Evolutionary conservation across 768 basidiomycete genomes (phyloP), one percentile per base, ranked within the genome.

Genomic region (Termitomyces sp.): DNA sequence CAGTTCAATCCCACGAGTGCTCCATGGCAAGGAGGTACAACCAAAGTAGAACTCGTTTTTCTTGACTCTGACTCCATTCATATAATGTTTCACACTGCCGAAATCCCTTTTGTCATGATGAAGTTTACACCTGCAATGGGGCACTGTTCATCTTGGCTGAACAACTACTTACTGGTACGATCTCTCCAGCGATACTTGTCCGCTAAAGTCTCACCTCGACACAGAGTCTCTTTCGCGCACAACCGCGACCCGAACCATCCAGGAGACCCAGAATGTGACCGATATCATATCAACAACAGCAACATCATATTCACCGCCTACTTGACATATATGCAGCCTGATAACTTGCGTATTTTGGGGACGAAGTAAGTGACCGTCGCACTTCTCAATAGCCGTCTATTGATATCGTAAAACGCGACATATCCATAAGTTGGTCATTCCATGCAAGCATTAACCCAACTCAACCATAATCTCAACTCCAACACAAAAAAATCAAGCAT

Each of bases 1-100:
- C 63, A 61, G 27, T 28, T 53, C 40, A 59, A 50, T 11, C 60
- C 60, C 3, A 39, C 47, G 0, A 59, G 27, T 55, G 52, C 54
- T 11, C 49, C n/a, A 5, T 63, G 60, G 63, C 58, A 63, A 61
- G 63, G 63, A 59, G 60, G 63, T n/a, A n/a, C n/a, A n/a, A n/a
- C n/a, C n/a, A n/a, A n/a, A n/a, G n/a, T n/a, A n/a, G n/a, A n/a
- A n/a, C n/a, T n/a, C n/a, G n/a, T n/a, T n/a, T n/a, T n/a, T n/a
- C n/a, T n/a, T n/a, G n/a, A n/a, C n/a, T n/a, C n/a, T n/a, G n/a
- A n/a, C n/a, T n/a, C n/a, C n/a, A n/a, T n/a, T n/a, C n/a, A n/a
- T n/a, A n/a, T n/a, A n/a, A n/a, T n/a, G 23, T 56, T 54, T 21
- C 63, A 63, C 45, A 63, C 63, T 23, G 53, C 51, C 23, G 63